Conservation (phyloP, 2,329 filamentous ascomycete genomes). For the Fusarium sp. region DNA sequence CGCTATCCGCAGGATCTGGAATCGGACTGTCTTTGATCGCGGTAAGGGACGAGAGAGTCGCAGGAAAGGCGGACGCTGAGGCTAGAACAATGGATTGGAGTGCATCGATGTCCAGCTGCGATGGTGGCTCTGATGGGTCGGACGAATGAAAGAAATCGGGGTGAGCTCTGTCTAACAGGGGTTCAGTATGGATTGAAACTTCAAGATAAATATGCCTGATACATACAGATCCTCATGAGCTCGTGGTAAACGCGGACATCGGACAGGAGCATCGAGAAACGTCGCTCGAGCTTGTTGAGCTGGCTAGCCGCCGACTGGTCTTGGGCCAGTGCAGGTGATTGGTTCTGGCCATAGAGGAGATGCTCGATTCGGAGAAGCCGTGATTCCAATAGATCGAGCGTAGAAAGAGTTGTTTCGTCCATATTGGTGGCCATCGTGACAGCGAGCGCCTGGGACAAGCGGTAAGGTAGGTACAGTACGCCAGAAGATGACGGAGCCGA, state of each 20-base stretch:
- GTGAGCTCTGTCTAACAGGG: conserved; percentile 59
- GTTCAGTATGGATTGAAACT: background rate
- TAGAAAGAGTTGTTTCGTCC: conserved; percentile 64
- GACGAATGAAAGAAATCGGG: conserved; percentile 66
- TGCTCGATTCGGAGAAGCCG: conserved; percentile 70
- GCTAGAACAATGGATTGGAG: conserved; percentile 66
- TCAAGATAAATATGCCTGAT: background rate
- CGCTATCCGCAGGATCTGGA: conserved; percentile 64
- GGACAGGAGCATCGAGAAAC: conserved; percentile 61
- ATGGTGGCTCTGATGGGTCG: conserved; percentile 58
- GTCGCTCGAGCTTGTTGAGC: conserved; percentile 63
- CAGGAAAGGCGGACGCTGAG: conserved; percentile 65
- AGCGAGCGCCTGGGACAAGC: conserved; percentile 20
- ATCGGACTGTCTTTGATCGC: conserved; percentile 66
- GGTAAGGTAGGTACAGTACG: conserved; percentile 16
- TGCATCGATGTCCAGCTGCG: conserved; percentile 61
- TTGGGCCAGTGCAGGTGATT: conserved; percentile 47
- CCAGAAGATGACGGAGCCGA: background rate
- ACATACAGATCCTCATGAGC: conserved; percentile 69
- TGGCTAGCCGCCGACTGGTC: conserved; percentile 55
- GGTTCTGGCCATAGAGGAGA: conserved; percentile 61
- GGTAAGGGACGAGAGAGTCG: conserved; percentile 66
- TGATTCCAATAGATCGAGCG: conserved; percentile 66
- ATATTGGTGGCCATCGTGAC: conserved; percentile 52
- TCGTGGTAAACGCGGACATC: conserved; percentile 67